Base-by-base conservation (phyloP, 192 early-diverging fungal genomes). In the Coemansia sp. region DNA sequence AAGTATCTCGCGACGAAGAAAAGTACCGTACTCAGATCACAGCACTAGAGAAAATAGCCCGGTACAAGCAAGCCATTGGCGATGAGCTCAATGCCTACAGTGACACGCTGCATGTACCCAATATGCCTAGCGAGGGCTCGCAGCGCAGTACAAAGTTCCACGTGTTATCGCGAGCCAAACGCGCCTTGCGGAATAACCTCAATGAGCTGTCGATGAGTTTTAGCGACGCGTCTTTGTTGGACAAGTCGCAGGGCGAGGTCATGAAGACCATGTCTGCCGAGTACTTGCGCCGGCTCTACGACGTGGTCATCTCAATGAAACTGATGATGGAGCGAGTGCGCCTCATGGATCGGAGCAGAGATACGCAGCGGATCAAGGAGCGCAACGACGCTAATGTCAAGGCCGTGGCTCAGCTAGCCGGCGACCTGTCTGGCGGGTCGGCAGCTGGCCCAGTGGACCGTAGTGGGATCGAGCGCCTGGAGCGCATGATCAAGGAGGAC, bases 251-350 rank as follows among this genome's bases (percentile, higher is more conserved):
- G 49, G 81, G 81, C 73, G 81, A 83, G 64, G 81, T 83, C 32
- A 69, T 78, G 35, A 83, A 76, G 64, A 66, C 76, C 45, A 73
- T 83, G 40, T 78, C 81, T 3, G 76, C 81, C 9, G 81, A 83
- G 72, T 70, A 83, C 44, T 69, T 83, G 67, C 81, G 81, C 12
- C 72, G 81, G 39, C 30, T 78, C 24, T 78, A 83, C 59, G 81
- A 83, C 49, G 70, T 75, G 4, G 81, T 83, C 35, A 68, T 83
- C 18, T 74, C 81, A 43, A 78, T 83, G 76, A 83, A 83, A 50
- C 67, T 83, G 49, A 75, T 83, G 76, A 83, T 83, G 76, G 81
- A 83, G 49, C 69, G 81, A 40, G 63, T 83, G 73, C 72, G 76
- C 29, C 69, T 61, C 53, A 64, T 68, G 61, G 81, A 83, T 59